These are phyloP conservation scores for Didymella pomorum DNA, from an alignment of 2,329 filamentous ascomycete species.

Conservation along the genomic window DNA sequence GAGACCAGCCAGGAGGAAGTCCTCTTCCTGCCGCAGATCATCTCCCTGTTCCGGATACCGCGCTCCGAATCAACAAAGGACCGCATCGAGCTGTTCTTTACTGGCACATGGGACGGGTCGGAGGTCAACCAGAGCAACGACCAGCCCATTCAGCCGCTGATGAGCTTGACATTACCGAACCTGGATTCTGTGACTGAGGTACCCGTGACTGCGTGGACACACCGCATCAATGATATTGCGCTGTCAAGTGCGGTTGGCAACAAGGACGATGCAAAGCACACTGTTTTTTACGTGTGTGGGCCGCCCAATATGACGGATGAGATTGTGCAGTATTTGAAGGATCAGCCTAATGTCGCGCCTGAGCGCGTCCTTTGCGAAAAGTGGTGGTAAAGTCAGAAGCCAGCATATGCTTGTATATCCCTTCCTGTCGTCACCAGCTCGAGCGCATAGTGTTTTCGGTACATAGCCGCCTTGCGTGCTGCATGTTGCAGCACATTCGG, in stretches of 20 bases:
- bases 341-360: slow-evolving; percentile 49
- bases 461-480: slow-evolving; percentile 5
- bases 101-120: slow-evolving; percentile 42
- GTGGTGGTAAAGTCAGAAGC: slow-evolving; percentile 56
- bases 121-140: slow-evolving; percentile 35
- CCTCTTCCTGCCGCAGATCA: slow-evolving; percentile 48
- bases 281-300: slow-evolving; percentile 59
- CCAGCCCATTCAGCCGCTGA: slow-evolving; percentile 43
- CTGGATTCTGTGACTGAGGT: slow-evolving; percentile 41
- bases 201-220: slow-evolving; percentile 42
- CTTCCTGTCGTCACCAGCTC: slow-evolving; percentile 9
- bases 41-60: slow-evolving; percentile 43
- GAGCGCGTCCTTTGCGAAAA: slow-evolving; percentile 59
- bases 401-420: slow-evolving; percentile 1
- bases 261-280: slow-evolving; percentile 45
- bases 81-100: slow-evolving; percentile 49
- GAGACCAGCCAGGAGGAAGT: slow-evolving; percentile 42
- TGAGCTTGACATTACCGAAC: slow-evolving; percentile 43
- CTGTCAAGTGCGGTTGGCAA: slow-evolving; percentile 52
- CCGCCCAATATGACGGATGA: slow-evolving; percentile 59
- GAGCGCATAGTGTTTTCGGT: slow-evolving; percentile 14
- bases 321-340: slow-evolving; percentile 52
- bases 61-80: slow-evolving; percentile 38
- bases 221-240: slow-evolving; percentile 49
- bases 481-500: slow-evolving; percentile 16